Base-by-base conservation (phyloP, 805 yeast genomes). In the Metschnikowia lachancei region DNA sequence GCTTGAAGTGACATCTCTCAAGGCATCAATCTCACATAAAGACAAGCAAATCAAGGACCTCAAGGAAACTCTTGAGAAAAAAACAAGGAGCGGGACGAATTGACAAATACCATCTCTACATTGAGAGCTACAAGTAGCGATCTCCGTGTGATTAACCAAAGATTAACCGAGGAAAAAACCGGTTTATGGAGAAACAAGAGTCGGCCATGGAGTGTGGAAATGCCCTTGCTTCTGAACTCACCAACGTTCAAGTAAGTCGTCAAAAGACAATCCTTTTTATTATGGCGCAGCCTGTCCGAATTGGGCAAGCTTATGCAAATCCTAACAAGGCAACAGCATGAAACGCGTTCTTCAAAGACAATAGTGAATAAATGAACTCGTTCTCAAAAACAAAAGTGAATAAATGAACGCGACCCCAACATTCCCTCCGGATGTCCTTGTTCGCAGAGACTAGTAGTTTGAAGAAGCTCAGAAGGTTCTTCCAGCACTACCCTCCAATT, bases 1-100 rank as follows among this genome's bases (percentile, higher is more conserved):
- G 53, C 57, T 76, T 20, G 82, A 79, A 49, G 59, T 78, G 22
- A 74, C 77, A 0, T 69, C 79, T 3, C 58, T 74, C 20, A 71
- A 72, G 44, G 59, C 78, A 0, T 68, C 78, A 3, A 53, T 78
- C 4, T 57, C 66, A 1, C 75, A 74, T 46, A 78, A 77, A 45
- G 80, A 76, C 35, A 66, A 68, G 47, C 62, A 60, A 31, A 58
- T 76, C 18, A 55, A 51, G 10, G 78, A 74, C 36, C 63, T 62
- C 22, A 70, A 71, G 40, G 58, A 57, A 13, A 63, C 64, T 39
- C 56, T 72, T 16, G 68, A 66, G 37, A 20, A 9, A 45, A 52
- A 36, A 70, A 68, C 38, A 69, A 64, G 24, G 74, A 72, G 47
- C 65, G 73, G 34, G 67, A 68, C 20, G 62, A 64, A 36, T 58